Base-by-base conservation (phyloP, 2,329 filamentous ascomycete genomes). In the Didymella pinodella region DNA sequence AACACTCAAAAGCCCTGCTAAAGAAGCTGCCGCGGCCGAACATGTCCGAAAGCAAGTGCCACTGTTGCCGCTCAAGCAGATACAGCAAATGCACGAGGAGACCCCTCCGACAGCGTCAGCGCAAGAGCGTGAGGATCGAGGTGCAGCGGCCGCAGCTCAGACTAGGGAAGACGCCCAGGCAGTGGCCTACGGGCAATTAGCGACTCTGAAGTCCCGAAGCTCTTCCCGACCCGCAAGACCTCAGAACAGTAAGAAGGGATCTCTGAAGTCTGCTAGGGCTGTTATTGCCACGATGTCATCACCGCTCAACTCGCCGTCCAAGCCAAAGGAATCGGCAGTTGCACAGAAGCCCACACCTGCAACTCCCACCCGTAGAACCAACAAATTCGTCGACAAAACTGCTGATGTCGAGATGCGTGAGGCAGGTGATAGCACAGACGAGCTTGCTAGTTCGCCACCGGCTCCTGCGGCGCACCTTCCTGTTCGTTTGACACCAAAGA, bases 111-210 rank as follows among this genome's bases (percentile, higher is more conserved):
- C 48, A n/a, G 57, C 61, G 16, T 67, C 68, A 12, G 58, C 61
- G 14, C 70, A 67, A 38, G 63, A 66, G 50, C 72, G 70, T 16
- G 79, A 80, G 57, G 49, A 72, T 41, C 69, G 72, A 40, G 76
- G 77, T 20, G 72, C 73, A 20, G 61, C 65, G 52, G 73, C 76
- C 40, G 75, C 73, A 16, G 62, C 54, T 16, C 60, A 61, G 28
- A 64, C 64, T 22, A 55, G 65, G 48, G 62, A 68, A 50, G 60
- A 69, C 11, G 65, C 57, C 14, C 59, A 63, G 29, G 53, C 38
- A 59, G 62, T 50, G 22, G 40, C 50, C 11, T 65, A 65, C 48
- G 56, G 60, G 34, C 62, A 51, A 36, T 62, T 65, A n/a, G 68
- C 67, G 7, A 68, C 61, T 1, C 51, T 73, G 45, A 77, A 75